Evolutionary conservation across 257 asterid genomes (phyloP).

Genomic region (Ehretia macrophylla): DNA sequence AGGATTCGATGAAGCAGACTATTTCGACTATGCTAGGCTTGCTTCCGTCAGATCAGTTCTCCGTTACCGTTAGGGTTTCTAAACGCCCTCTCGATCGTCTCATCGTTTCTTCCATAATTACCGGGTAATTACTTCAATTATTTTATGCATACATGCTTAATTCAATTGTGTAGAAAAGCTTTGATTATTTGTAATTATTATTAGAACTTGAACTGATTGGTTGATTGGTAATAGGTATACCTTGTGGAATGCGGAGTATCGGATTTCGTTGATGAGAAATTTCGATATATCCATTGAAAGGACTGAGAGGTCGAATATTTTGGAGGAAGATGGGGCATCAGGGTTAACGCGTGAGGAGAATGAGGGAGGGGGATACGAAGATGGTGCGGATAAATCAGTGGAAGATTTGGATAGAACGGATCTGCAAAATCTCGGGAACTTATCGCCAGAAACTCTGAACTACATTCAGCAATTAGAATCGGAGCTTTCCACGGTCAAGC

Average conservation of each 20-base stretch:
- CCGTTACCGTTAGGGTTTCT: conserved; percentile 66
- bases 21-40: conserved; percentile 96
- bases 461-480: conserved; percentile 68
- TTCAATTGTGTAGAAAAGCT: neutral
- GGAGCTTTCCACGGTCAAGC: conserved; percentile 56
- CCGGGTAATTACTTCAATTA: conserved; percentile 54
- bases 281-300: conserved; percentile 48
- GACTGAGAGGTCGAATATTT: conserved; percentile 12
- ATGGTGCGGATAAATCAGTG: conserved; percentile 23
- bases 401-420: conserved; percentile 31
- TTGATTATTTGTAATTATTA: neutral
- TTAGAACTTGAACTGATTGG: neutral
- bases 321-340: conserved; percentile 25
- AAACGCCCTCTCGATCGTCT: conserved; percentile 75
- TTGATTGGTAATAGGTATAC: conserved; percentile 51
- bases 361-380: conserved; percentile 29
- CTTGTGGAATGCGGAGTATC: conserved; percentile 95
- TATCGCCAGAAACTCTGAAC: conserved; percentile 56
- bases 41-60: conserved; percentile 88
- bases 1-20: conserved; percentile 99
- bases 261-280: conserved; percentile 84
- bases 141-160: neutral
- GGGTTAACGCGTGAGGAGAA: conserved; percentile 42
- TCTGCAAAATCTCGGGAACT: conserved; percentile 33
- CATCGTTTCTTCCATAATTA: conserved; percentile 74